Conservation (phyloP, 2,329 filamentous ascomycete genomes). For the Emergomyces orientalis region DNA sequence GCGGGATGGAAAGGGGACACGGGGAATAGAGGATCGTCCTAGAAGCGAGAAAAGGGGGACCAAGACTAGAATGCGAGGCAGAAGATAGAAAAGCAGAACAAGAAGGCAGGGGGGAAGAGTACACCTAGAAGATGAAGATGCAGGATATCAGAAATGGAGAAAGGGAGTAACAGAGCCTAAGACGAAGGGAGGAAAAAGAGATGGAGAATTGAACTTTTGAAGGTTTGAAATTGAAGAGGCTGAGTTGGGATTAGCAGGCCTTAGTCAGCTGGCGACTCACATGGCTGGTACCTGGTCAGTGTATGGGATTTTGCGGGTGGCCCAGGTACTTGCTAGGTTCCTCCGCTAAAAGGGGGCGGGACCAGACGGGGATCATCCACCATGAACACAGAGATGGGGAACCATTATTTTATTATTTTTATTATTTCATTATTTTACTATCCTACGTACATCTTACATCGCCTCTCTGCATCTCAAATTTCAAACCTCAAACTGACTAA, state of each 20-base stretch:
- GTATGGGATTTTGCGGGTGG: neutral
- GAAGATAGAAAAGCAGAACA: neutral
- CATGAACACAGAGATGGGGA: too few relatives aligned
- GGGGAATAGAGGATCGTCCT: neutral
- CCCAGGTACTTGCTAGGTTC: neutral
- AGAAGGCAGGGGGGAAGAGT: neutral
- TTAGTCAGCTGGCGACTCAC: neutral
- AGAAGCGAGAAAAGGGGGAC: neutral
- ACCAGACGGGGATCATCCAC: neutral
- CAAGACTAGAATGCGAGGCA: neutral
- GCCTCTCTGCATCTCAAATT: neutral
- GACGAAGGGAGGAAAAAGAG: too few relatives aligned
- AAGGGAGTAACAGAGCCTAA: too few relatives aligned
- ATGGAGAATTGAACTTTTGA: neutral
- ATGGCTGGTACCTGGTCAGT: neutral
- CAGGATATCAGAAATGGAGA: too few relatives aligned
- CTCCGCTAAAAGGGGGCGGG: neutral
- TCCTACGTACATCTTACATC: neutral
- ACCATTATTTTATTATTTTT: too few relatives aligned
- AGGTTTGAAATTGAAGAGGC: neutral
- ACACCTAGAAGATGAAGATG: neutral
- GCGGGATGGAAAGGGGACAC: neutral
- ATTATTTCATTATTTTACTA: neutral
- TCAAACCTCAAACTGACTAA: neutral
- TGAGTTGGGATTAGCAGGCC: neutral